Conservation (phyloP, 306 rosid species). For the apple (Malus domestica) region ASM211411v1 NC_041795.1:28884001-28884500, state of each 20-base stretch:
- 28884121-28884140: slow-evolving; percentile 23
- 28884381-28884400: too few species aligned
- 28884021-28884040: slow-evolving; percentile 18
- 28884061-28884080: slow-evolving; percentile 1
- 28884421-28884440: too few species aligned
- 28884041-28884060: slow-evolving; percentile 20
- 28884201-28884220: slow-evolving; percentile 20
- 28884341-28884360: too few species aligned
- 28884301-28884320: too few species aligned
- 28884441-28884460: too few species aligned
- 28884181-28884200: slow-evolving; percentile 23
- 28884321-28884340: too few species aligned
- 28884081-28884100: slow-evolving; percentile 36
- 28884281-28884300: too few species aligned
- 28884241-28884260: background rate
- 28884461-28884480: too few species aligned
- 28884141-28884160: slow-evolving; percentile 34
- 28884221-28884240: slow-evolving; percentile 18
- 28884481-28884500: too few species aligned
- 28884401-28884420: too few species aligned
- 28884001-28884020: slow-evolving; percentile 11
- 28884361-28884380: too few species aligned
- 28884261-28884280: background rate
- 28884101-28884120: slow-evolving; percentile 31
- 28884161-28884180: slow-evolving; percentile 28